Conservation (phyloP, 306 rosid genomes). For the Rubus idaeus region DNA sequence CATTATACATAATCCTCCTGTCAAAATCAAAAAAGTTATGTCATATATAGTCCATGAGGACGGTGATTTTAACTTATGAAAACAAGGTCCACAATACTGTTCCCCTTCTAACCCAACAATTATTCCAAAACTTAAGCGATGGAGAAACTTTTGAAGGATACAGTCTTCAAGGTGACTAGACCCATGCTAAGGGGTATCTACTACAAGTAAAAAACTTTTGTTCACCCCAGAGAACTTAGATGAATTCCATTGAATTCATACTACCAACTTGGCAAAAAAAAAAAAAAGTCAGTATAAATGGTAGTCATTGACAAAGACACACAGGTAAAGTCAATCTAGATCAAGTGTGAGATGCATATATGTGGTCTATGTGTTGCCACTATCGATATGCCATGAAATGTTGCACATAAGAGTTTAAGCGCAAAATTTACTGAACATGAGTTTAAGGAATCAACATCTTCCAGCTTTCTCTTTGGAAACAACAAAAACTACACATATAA, state of each 20-base stretch:
- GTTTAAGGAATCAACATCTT: not conserved
- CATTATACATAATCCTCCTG: not conserved
- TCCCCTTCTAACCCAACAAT: conserved; percentile 1
- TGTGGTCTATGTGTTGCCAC: not conserved
- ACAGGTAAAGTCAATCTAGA: not conserved
- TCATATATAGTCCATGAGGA: not conserved
- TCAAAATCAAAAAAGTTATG: not conserved
- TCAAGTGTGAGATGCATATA: not conserved
- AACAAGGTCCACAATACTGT: not conserved
- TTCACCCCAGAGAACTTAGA: not conserved
- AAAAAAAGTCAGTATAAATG: not conserved
- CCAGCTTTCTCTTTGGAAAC: not conserved
- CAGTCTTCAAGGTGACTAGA: not conserved
- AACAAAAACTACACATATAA: not conserved
- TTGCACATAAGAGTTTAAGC: not conserved
- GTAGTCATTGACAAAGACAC: not conserved
- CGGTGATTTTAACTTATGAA: not conserved
- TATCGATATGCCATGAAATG: not conserved
- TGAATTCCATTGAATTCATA: not conserved
- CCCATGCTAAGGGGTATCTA: not conserved
- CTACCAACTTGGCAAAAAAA: not conserved
- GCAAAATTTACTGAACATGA: not conserved
- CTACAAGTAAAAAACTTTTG: not conserved
- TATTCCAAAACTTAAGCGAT: not conserved
- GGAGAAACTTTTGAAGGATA: not conserved